Evolutionary conservation across 2,329 filamentous ascomycete species (phyloP).

Genomic region (Pseudogymnoascus sp.): DNA sequence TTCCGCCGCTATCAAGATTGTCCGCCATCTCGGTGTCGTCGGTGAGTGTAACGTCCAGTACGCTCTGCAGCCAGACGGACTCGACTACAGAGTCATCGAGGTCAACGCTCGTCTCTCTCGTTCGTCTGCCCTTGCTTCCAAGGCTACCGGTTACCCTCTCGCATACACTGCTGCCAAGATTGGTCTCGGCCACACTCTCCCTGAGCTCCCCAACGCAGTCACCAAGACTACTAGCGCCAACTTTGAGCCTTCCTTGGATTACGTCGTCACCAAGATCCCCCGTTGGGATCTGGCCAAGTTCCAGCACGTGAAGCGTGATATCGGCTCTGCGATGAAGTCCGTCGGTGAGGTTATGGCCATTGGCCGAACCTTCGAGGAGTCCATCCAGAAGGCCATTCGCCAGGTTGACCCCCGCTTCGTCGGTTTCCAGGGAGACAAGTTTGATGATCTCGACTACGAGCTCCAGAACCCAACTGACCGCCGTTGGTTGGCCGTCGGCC

Average conservation of each 20-base stretch:
- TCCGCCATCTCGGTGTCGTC: conserved; percentile 91
- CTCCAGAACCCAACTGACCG: conserved; percentile 91
- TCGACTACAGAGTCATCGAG: conserved; percentile 98
- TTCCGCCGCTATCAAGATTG: conserved; percentile 94
- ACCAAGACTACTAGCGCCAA: conserved; percentile 98
- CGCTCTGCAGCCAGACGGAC: conserved; percentile 87
- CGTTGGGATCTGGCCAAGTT: conserved; percentile 98
- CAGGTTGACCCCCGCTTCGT: conserved; percentile 89
- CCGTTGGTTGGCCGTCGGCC: conserved; percentile 92
- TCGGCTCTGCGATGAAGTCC: conserved; percentile 97
- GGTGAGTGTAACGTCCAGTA: conserved; percentile 99
- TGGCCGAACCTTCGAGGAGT: conserved; percentile 95
- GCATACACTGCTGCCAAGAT: conserved; percentile 98
- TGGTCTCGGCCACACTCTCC: conserved; percentile 87
- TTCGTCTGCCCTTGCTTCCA: conserved; percentile 92
- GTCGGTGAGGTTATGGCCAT: conserved; percentile 99
- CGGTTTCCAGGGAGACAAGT: conserved; percentile 92
- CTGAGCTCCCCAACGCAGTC: conserved; percentile 93
- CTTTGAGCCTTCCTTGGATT: conserved; percentile 95
- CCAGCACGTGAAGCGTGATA: conserved; percentile 95
- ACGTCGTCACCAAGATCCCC: conserved; percentile 97
- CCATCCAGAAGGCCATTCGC: conserved; percentile 96
- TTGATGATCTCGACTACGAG: conserved; percentile 83
- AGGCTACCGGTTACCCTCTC: conserved; percentile 94
- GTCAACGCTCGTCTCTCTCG: conserved; percentile 97